Percentiles rank a stretch among this genome's conserved stretches.
phyloP scores from a whole-genome alignment of 768 basidiomycete species.

The Paxillus rubicundulus region DNA sequence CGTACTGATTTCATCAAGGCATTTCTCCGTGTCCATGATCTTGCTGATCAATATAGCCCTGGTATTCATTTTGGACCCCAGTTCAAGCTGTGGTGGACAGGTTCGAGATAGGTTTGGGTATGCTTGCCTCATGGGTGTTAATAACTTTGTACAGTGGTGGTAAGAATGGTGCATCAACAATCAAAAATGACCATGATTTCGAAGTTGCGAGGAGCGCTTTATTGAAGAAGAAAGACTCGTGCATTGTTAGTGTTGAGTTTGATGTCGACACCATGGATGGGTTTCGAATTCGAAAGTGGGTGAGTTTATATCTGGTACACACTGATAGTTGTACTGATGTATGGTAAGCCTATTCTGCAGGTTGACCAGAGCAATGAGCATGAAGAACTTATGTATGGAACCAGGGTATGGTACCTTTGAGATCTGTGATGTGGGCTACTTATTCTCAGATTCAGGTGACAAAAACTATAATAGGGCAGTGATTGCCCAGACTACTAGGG shows the following conservation, averaged over 20 bases:
- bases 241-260: conserved; percentile 16
- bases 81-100: conserved; percentile 24
- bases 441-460: too few relatives aligned
- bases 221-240: conserved; percentile 8
- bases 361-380: too few relatives aligned
- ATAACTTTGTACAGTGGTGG: conserved; percentile 2
- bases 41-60: conserved; percentile 14
- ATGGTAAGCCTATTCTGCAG: too few relatives aligned
- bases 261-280: conserved; percentile 24
- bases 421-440: too few relatives aligned
- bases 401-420: background rate
- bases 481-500: too few relatives aligned
- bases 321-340: background rate
- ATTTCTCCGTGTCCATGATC: conserved; percentile 9
- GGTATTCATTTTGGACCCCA: conserved; percentile 19
- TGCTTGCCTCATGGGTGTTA: too few relatives aligned
- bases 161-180: conserved; percentile 6
- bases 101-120: conserved; percentile 8
- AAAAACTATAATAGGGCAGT: too few relatives aligned
- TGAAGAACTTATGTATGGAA: background rate
- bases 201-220: background rate
- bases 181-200: conserved; percentile 10
- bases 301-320: too few relatives aligned
- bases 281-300: conserved; percentile 12
- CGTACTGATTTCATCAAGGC: conserved; percentile 7